A percentile compares a stretch with the other conserved stretches of the same genome.
Evolutionary conservation across 441 rosid species (phyloP).

Genomic region (Aquilaria agallochum): DNA sequence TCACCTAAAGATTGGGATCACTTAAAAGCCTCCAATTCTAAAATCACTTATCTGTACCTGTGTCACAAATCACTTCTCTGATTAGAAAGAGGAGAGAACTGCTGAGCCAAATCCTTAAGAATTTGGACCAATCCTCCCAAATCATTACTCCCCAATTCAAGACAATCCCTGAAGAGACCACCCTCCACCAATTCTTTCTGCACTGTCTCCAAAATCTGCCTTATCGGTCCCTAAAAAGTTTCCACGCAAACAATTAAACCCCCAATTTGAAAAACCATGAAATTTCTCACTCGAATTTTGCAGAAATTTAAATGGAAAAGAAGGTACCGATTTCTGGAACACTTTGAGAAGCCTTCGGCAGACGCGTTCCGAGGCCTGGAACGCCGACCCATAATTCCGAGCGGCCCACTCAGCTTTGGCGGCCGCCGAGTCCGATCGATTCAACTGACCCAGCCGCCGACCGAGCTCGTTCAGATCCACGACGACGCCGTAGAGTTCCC

Average conservation of each 20-base stretch:
- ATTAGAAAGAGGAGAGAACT: slow-evolving; percentile 28
- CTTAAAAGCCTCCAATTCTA: not conserved
- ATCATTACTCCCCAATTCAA: slow-evolving; percentile 59
- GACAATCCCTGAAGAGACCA: slow-evolving; percentile 60
- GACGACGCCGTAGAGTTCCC: slow-evolving; percentile 47
- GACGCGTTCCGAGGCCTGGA: slow-evolving; percentile 40
- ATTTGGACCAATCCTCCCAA: slow-evolving; percentile 60
- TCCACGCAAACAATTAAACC: too few species aligned
- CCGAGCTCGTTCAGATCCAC: slow-evolving; percentile 61
- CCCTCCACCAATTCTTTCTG: slow-evolving; percentile 63
- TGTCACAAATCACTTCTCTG: slow-evolving; percentile 12
- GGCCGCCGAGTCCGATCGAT: slow-evolving; percentile 36
- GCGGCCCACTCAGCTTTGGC: slow-evolving; percentile 48
- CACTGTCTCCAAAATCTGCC: slow-evolving; percentile 54
- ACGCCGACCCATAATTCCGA: slow-evolving; percentile 41
- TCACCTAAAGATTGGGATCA: too few species aligned
- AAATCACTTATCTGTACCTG: not conserved
- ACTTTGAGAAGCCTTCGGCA: slow-evolving; percentile 39
- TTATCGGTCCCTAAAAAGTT: slow-evolving; percentile 50
- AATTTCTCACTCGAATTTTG: not conserved
- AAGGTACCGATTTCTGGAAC: slow-evolving; percentile 50
- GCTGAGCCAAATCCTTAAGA: slow-evolving; percentile 42
- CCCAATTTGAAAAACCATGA: not conserved
- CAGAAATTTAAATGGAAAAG: not conserved
- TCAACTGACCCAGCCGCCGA: slow-evolving; percentile 35